Base-by-base conservation (phyloP, 805 yeast genomes). In the Cyberlindnera meyerae region DNA sequence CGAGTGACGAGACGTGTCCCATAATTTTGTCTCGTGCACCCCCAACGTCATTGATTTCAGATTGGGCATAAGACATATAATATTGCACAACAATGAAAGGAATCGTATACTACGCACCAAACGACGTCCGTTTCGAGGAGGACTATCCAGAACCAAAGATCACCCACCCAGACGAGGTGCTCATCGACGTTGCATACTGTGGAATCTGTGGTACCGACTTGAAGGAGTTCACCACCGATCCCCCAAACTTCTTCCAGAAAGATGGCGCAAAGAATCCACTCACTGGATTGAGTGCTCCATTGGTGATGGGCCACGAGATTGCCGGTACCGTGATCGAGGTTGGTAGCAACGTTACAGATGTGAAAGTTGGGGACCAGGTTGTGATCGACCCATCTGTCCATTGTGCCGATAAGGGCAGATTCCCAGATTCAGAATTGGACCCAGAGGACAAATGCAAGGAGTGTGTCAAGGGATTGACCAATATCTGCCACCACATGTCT, bases 131-230 rank as follows among this genome's bases (percentile, higher is more conserved):
- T 36, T 73, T 56, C 48, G 60, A 71, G 1, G 49, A 58, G 0
- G 52, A 54, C 27, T 36, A 62, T 14, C 33, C 42, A 9, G 67
- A 58, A 30, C 75, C 75, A 3, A 30, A 44, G 24, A 57, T 69
- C 31, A 31, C 41, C 4, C 51, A 57, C 16, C 56, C 58, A 5
- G 62, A 63, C 24, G 75, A 71, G 33, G 57, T 71, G n/a, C 55
- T 68, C 11, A 47, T 72, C 18, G 69, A 64, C 16, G 63, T 71
- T n/a, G 51, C 62, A 8, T 73, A 63, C 52, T 75, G 82, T 49
- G 84, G 84, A 6, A 75, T 77, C 29, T 78, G 84, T 49, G 83
- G 83, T 18, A 66, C 79, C 1, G 82, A 77, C 52, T 57, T 77
- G 27, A 79, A 75, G 46, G 77, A 79, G 53, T 77, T 64, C 46